Conservation (phyloP, 768 basidiomycete species). For the Termitomyces sp. region DNA sequence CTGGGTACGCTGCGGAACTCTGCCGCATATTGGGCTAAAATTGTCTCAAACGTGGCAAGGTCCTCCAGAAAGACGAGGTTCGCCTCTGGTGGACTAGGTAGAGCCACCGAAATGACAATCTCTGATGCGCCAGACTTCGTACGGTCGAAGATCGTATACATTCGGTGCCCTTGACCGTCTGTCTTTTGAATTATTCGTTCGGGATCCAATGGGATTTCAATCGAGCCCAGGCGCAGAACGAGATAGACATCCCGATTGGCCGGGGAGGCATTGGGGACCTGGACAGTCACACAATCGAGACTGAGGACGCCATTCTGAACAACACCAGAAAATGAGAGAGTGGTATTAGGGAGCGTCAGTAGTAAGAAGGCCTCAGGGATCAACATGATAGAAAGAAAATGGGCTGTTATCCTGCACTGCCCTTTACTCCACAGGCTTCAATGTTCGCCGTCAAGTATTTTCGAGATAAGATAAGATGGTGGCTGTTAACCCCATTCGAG, state of each 20-base stretch:
- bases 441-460: background rate
- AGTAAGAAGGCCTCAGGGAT: conserved; percentile 51
- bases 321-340: conserved; percentile 32
- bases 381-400: conserved; percentile 12
- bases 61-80: conserved; percentile 48
- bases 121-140: conserved; percentile 37
- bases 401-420: conserved; percentile 4
- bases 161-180: conserved; percentile 33
- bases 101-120: conserved; percentile 35
- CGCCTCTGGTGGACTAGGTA: conserved; percentile 22
- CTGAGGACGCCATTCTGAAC: conserved; percentile 45
- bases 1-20: conserved; percentile 34
- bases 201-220: conserved; percentile 65
- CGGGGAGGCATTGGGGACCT: conserved; percentile 31
- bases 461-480: conserved; percentile 13
- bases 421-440: background rate
- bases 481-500: background rate
- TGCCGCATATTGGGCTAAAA: conserved; percentile 60
- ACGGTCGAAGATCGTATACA: conserved; percentile 41
- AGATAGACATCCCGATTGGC: conserved; percentile 62
- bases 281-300: conserved; percentile 63
- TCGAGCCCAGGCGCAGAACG: conserved; percentile 52
- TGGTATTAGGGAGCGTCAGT: conserved; percentile 49
- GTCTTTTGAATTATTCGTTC: conserved; percentile 41
- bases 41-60: conserved; percentile 61